Conservation (phyloP, 2,329 filamentous ascomycete species). For the Simplicillium aogashimaense region DNA sequence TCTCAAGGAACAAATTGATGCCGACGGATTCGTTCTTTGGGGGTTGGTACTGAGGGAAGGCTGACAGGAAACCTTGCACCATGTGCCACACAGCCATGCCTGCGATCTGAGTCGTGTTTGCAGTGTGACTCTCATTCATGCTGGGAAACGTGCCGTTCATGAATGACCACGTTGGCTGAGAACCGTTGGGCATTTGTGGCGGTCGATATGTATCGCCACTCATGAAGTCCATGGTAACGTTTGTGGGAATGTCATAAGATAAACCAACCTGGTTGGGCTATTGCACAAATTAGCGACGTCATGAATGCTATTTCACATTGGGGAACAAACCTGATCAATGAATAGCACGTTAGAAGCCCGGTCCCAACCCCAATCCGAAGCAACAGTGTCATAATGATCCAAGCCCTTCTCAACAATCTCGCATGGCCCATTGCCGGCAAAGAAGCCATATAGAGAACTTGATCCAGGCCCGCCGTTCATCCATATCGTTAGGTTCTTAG, state of each 20-base stretch:
- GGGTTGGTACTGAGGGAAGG: constrained; percentile 49
- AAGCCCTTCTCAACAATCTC: constrained; percentile 36
- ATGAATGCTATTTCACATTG: constrained; percentile 8
- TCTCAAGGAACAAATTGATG: constrained; percentile 59
- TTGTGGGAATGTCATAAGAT: constrained; percentile 54
- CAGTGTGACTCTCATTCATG: constrained; percentile 32
- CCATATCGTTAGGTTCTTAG: constrained; percentile 44
- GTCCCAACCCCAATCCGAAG: constrained; percentile 58
- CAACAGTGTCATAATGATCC: constrained; percentile 41
- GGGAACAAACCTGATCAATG: constrained; percentile 38
- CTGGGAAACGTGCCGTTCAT: constrained; percentile 59
- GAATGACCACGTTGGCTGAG: constrained; percentile 22
- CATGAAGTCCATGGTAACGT: constrained; percentile 45
- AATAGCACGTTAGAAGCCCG: constrained; percentile 43
- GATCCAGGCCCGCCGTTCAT: constrained; percentile 58
- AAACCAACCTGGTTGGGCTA: constrained; percentile 63
- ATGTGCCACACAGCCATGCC: constrained; percentile 57
- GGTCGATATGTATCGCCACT: constrained; percentile 23
- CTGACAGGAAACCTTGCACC: constrained; percentile 48
- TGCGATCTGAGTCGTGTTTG: constrained; percentile 46
- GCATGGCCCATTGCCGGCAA: constrained; percentile 48
- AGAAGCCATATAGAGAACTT: constrained; percentile 56
- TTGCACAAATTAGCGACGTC: constrained; percentile 6
- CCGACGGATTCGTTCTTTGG: constrained; percentile 37
- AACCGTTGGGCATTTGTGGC: constrained; percentile 8